Evolutionary conservation across 1,284 basidiomycete genomes (phyloP).

Genomic region (Ustilago vetiveriae): DNA sequence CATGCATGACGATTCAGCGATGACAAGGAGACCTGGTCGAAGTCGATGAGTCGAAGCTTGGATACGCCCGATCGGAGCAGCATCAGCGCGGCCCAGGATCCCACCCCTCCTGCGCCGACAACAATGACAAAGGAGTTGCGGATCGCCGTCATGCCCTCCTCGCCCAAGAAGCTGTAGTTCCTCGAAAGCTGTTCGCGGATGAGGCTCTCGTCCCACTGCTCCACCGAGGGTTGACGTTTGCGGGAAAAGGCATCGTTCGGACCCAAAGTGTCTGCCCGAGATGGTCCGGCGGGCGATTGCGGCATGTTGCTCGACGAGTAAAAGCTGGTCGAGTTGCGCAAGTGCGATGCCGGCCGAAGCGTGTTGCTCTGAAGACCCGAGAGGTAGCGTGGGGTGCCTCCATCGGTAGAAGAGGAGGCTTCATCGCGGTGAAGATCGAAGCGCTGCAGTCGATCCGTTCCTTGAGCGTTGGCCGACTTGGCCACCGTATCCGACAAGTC

Average conservation of each 20-base stretch:
- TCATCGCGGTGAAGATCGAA: conserved; percentile 37
- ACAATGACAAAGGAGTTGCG: conserved; percentile 82
- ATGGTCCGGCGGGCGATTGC: conserved; percentile 26
- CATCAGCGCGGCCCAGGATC: conserved; percentile 94
- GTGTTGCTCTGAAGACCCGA: conserved; percentile 34
- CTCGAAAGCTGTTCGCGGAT: conserved; percentile 78
- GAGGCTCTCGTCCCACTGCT: conserved; percentile 65
- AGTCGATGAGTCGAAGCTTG: conserved; percentile 64
- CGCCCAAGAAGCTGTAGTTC: conserved; percentile 94
- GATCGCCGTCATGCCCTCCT: conserved; percentile 84
- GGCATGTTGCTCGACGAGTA: conserved; percentile 17
- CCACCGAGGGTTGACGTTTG: conserved; percentile 29
- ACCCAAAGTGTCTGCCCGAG: conserved; percentile 19
- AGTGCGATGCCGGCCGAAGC: conserved; percentile 25
- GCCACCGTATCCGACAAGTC: conserved; percentile 46
- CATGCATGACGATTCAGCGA: conserved; percentile 80
- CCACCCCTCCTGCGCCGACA: conserved; percentile 95
- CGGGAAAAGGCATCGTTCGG: conserved; percentile 15
- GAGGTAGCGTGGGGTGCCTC: conserved; percentile 55
- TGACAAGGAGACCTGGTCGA: conserved; percentile 69
- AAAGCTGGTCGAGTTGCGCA: conserved; percentile 42
- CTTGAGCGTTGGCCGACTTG: conserved; percentile 34
- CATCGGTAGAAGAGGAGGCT: conserved; percentile 39
- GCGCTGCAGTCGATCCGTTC: conserved; percentile 32
- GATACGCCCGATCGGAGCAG: conserved; percentile 67